These are phyloP conservation scores for Paecilomyces formosus DNA, from an alignment of 2,329 filamentous ascomycete species.

Conservation along the genomic window DNA sequence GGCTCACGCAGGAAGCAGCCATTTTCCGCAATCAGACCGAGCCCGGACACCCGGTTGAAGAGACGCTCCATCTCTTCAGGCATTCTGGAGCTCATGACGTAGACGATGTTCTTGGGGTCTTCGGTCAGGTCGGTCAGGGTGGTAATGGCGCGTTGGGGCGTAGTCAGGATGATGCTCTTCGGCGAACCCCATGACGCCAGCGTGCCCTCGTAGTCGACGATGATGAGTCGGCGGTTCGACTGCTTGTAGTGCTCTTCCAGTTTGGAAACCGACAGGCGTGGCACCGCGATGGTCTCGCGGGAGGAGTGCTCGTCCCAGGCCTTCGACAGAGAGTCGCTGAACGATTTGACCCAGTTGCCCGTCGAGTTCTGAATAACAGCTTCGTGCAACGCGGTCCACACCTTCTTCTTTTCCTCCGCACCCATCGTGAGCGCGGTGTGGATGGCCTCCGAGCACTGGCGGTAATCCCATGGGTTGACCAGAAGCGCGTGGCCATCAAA, in stretches of 20 bases:
- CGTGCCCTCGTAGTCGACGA: conserved; percentile 91
- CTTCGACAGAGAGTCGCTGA: conserved; percentile 61
- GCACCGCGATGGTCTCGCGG: conserved; percentile 78
- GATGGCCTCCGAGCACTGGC: conserved; percentile 79
- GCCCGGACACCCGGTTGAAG: conserved; percentile 72
- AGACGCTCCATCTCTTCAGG: conserved; percentile 82
- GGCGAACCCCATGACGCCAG: conserved; percentile 80
- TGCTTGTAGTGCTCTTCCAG: conserved; percentile 60
- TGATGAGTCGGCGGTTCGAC: conserved; percentile 66
- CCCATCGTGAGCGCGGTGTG: conserved; percentile 74
- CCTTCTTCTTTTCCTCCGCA: conserved; percentile 61
- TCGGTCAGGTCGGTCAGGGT: conserved; percentile 73
- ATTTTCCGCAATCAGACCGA: conserved; percentile 91
- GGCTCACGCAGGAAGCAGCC: conserved; percentile 80
- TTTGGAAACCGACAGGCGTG: conserved; percentile 64
- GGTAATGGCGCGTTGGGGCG: conserved; percentile 76
- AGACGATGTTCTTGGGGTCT: conserved; percentile 77
- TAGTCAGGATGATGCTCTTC: conserved; percentile 76
- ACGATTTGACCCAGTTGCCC: conserved; percentile 74
- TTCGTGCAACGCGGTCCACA: conserved; percentile 67
- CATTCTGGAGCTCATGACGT: conserved; percentile 85
- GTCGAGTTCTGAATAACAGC: conserved; percentile 77
- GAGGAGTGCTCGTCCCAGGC: conserved; percentile 79
- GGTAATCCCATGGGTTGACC: conserved; percentile 94
- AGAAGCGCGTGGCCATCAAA: conserved; percentile 74